Evolutionary conservation across 352 stramenopile genomes (phyloP), one percentile per base, ranked within the genome.

Genomic region (Globisporangium parvum): DNA sequence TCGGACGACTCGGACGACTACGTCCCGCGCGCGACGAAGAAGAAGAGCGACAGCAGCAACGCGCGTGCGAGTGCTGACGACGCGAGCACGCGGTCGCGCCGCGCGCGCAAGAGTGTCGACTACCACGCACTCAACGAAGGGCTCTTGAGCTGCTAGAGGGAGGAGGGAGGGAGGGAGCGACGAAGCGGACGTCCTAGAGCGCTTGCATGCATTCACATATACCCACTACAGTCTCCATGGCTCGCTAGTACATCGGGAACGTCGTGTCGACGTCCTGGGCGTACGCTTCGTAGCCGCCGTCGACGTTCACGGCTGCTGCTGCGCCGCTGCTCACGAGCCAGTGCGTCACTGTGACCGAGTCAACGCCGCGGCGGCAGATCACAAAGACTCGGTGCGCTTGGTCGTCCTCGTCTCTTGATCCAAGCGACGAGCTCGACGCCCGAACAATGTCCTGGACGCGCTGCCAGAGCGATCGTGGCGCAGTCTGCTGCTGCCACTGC

Each of bases 341-440:
- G 42, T 67, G 51, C 12, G 80, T 82, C 15, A 79, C 77, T 9
- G 63, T 65, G 5, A 83, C 64, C 10, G 82, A 94, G 51, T 91
- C 82, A 6, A 93, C 65, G 9, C 85, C 85, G 31, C 85, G 82
- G n/a, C 82, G 77, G 49, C 85, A 94, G 40, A 94, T 87, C 31
- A 94, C 82, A 40, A 85, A 55, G n/a, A 62, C 46, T 10, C 40
- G 39, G 5, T 20, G 42, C 21, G 31, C 21, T 6, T 55, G 21
- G 15, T 48, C 37, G 20, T 41, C 46, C 11, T 5, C 14, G 17
- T 51, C 17, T 2, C 10, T 33, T 23, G 47, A 14, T n/a, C 15
- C 5, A 14, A 6, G 11, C 1, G 51, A 24, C 17, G 15, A 4
- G 3, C 6, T 9, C 11, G 59, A 35, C 14, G 44, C 23, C 6